These are phyloP conservation scores for Lathyrus sativus DNA, from an alignment of 306 rosid species.

Conservation along the genomic window DNA sequence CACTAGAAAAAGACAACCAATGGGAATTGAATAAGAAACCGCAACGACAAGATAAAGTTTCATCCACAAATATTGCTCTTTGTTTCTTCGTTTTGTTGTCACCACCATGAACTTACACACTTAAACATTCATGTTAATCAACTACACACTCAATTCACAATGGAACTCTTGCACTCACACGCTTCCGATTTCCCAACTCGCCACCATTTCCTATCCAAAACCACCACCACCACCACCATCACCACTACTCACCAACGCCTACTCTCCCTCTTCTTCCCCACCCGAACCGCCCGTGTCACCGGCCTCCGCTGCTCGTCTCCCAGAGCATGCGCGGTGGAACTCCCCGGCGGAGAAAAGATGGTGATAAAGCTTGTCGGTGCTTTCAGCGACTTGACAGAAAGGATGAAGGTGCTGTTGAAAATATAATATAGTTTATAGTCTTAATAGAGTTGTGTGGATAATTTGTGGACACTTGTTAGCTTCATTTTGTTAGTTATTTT, in stretches of 20 bases:
- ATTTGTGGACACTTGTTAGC: too few relatives aligned
- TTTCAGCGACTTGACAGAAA: constrained; percentile 74
- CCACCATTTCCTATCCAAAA: constrained; percentile 13
- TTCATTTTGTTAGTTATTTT: too few relatives aligned
- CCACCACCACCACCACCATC: not conserved
- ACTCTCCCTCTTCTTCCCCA: constrained; percentile 22
- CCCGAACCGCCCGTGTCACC: not conserved
- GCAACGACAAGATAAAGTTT: not conserved
- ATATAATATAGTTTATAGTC: too few relatives aligned
- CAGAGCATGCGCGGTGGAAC: constrained; percentile 25
- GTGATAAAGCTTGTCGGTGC: constrained; percentile 93
- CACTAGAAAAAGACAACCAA: not conserved
- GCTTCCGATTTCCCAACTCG: constrained; percentile 21
- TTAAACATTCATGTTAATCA: not conserved
- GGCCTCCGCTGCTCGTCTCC: not conserved
- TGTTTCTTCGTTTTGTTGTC: not conserved
- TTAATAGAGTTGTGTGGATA: too few relatives aligned
- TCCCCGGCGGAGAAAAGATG: constrained; percentile 65
- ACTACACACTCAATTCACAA: not conserved
- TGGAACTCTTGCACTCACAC: constrained; percentile 35
- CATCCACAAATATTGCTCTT: constrained; percentile 25
- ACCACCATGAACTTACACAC: not conserved
- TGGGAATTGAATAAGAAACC: not conserved
- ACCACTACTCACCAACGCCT: not conserved
- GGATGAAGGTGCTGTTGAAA: constrained; percentile 61